Conservation (phyloP, 148 eudicot genomes). For the Amaranthus hypochondriacus region DNA sequence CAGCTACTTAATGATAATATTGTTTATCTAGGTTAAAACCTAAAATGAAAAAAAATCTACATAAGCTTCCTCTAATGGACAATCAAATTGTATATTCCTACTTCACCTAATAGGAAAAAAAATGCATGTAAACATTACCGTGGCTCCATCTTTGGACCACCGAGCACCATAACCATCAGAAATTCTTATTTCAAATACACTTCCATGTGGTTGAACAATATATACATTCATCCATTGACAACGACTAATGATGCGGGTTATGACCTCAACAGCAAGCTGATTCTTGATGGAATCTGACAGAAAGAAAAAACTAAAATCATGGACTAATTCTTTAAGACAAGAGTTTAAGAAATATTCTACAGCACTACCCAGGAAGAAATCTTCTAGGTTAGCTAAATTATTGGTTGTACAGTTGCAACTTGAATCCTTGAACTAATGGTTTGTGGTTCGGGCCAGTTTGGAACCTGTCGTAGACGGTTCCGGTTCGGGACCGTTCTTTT, state of each 20-base stretch:
- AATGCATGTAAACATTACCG: slow-evolving; percentile 37
- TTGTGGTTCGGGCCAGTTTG: too few species aligned
- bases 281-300: slow-evolving; percentile 61
- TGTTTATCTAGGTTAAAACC: too few species aligned
- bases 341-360: background rate
- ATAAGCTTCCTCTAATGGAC: too few species aligned
- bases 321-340: background rate
- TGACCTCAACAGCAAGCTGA: slow-evolving; percentile 49
- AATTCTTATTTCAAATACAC: slow-evolving; percentile 69
- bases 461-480: too few species aligned
- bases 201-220: slow-evolving; percentile 67
- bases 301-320: slow-evolving; percentile 8
- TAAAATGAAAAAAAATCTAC: too few species aligned
- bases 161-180: slow-evolving; percentile 83
- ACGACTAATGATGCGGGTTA: slow-evolving; percentile 34
- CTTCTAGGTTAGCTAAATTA: background rate
- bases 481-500: too few species aligned
- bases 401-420: background rate
- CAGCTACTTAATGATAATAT: too few species aligned
- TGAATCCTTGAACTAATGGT: too few species aligned
- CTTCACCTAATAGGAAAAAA: background rate
- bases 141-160: slow-evolving; percentile 69
- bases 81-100: background rate
- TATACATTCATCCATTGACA: slow-evolving; percentile 79
- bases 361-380: background rate